These are phyloP conservation scores for Coemansia sp. DNA, from an alignment of 192 early-diverging fungal species.

Conservation along the genomic window DNA sequence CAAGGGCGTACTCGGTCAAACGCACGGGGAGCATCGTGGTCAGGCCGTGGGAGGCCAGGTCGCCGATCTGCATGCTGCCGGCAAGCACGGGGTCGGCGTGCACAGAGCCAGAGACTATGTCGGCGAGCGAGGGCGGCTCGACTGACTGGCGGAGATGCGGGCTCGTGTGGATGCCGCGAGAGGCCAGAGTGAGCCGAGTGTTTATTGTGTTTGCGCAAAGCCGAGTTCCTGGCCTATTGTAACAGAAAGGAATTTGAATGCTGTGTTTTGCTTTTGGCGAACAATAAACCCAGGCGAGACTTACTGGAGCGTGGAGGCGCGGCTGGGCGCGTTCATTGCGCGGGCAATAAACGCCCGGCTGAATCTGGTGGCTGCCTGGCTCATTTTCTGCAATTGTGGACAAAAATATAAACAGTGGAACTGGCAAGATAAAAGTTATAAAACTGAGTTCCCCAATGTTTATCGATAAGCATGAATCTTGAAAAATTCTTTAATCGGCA, in stretches of 20 bases:
- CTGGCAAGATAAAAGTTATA: background rate
- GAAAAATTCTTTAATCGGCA: background rate
- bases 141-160: slow-evolving; percentile 6
- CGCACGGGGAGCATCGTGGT: slow-evolving; percentile 72
- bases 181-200: background rate
- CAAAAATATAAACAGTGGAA: background rate
- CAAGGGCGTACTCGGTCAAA: slow-evolving; percentile 66
- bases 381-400: background rate
- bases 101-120: background rate
- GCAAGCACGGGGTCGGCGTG: slow-evolving; percentile 11
- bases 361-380: slow-evolving; percentile 14
- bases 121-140: background rate
- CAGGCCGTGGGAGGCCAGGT: slow-evolving; percentile 81
- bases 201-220: slow-evolving; percentile 2
- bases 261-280: background rate
- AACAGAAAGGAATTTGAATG: background rate
- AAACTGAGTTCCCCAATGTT: background rate
- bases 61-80: slow-evolving; percentile 74
- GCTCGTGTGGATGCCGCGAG: slow-evolving; percentile 20
- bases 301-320: slow-evolving; percentile 3
- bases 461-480: background rate
- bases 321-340: slow-evolving; percentile 12
- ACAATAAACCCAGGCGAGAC: background rate
- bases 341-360: slow-evolving; percentile 12
- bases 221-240: background rate